A percentile compares a stretch with the other conserved stretches of the same genome.
Evolutionary conservation across 2,329 filamentous ascomycete species (phyloP).

Genomic region (Nothomitra cinnamomea): DNA sequence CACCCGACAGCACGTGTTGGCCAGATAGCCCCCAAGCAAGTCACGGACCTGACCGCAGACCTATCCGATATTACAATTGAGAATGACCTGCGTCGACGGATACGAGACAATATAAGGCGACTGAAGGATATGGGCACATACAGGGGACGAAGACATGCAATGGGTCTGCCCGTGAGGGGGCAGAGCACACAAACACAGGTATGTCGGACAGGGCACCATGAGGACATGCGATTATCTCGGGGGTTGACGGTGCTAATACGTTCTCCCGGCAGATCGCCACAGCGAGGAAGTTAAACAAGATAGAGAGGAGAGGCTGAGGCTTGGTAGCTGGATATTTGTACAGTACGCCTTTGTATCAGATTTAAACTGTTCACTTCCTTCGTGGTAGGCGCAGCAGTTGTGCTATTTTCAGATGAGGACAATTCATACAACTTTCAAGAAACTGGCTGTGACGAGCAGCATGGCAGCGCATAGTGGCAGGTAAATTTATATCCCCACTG

Average conservation of each 20-base stretch:
- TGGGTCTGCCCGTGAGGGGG: conserved; percentile 79
- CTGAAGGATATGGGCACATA: conserved; percentile 85
- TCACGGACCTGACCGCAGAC: conserved; percentile 69
- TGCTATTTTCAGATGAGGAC: too few species aligned
- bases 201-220: conserved; percentile 10
- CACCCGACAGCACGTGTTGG: conserved; percentile 69
- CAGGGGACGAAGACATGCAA: conserved; percentile 76
- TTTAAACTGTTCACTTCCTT: not conserved
- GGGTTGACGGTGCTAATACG: not conserved
- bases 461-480: too few species aligned
- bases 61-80: conserved; percentile 87
- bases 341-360: not conserved
- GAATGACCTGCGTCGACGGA: conserved; percentile 60
- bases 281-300: conserved; percentile 39
- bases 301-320: conserved; percentile 29
- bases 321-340: not conserved
- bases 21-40: conserved; percentile 53
- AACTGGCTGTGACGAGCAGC: too few species aligned
- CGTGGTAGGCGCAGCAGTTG: too few species aligned
- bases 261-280: conserved; percentile 34
- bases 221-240: conserved; percentile 4
- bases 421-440: too few species aligned
- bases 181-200: conserved; percentile 73
- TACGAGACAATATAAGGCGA: conserved; percentile 72
- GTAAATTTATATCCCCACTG: too few species aligned